Base-by-base conservation (phyloP, 176 grass and related monocot genomes). In the Oryza australiensis region DNA sequence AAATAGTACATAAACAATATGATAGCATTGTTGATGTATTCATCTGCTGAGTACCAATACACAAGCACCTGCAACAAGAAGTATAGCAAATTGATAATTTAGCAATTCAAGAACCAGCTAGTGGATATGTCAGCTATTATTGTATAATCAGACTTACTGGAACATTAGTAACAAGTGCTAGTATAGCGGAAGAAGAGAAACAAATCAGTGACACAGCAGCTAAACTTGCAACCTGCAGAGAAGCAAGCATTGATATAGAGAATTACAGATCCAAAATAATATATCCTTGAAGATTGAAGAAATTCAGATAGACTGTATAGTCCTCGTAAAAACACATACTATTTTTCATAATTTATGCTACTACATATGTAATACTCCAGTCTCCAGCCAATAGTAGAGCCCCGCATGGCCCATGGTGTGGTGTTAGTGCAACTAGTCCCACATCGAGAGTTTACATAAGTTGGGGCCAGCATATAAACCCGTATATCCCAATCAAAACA, bases 1-100 rank as follows among this genome's bases (percentile, higher is more conserved):
- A 92, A 90, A 85, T 93, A 99, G 78, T 99, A 99, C 51, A 90
- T 72, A 92, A 96, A 95, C 40, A 99, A 87, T 70, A 96, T 82
- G 73, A 94, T 46, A 68, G 97, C 92, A 84, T 85, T 85, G 28
- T 75, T 85, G 71, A 82, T 77, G 72, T 94, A 68, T 1, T 45
- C 85, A 80, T 95, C 80, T 65, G 75, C 53, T 0, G 81, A 81
- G 78, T 91, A 82, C 87, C 93, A 94, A 90, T 90, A 83, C 26
- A 88, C 94, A 87, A 99, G 85, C 69, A 96, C 85, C 93, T 99
- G 80, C 68, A 68, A 77, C 33, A 55, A 64, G 10, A 91, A 57
- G 73, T 40, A 84, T 12, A 49, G 53, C 18, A 66, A 74, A 55
- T 82, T 69, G 23, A 23, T 77, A 27, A 76, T 11, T 72, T 60